These are phyloP conservation scores for Cystobasidium onofrii DNA, from an alignment of 768 basidiomycete genomes.

Conservation along the genomic window DNA sequence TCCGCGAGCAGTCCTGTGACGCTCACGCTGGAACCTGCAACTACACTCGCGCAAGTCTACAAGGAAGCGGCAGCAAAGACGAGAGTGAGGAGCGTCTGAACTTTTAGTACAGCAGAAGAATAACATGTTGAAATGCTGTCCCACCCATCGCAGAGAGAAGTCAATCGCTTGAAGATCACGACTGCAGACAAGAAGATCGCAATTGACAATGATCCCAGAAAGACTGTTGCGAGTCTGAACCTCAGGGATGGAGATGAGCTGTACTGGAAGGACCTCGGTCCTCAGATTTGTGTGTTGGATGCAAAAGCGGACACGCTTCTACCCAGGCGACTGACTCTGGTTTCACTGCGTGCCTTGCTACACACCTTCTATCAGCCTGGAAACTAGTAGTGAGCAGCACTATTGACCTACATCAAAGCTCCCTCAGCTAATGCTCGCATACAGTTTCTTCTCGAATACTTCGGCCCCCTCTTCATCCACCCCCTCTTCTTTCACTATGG, in stretches of 20 bases:
- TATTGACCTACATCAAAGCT: not conserved
- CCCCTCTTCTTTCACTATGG: slow-evolving; percentile 66
- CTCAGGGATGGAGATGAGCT: slow-evolving; percentile 59
- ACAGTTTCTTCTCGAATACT: slow-evolving; percentile 71
- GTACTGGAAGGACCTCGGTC: slow-evolving; percentile 77
- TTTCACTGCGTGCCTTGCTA: not conserved
- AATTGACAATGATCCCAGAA: slow-evolving; percentile 58
- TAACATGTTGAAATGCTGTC: too few species aligned
- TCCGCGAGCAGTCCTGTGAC: not conserved
- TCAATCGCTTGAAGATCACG: slow-evolving; percentile 42
- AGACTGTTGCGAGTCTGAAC: slow-evolving; percentile 55
- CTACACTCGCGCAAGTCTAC: slow-evolving; percentile 1
- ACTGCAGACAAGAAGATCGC: slow-evolving; percentile 53
- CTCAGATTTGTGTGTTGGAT: slow-evolving; percentile 58
- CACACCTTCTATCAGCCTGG: not conserved
- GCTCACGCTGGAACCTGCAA: not conserved
- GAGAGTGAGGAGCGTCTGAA: not conserved
- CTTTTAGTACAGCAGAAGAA: too few species aligned
- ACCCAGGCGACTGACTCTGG: not conserved
- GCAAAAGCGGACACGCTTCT: too few species aligned
- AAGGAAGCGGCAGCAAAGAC: slow-evolving; percentile 11
- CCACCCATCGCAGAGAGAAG: not conserved
- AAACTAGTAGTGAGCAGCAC: slow-evolving; percentile 52
- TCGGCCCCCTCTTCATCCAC: slow-evolving; percentile 84
- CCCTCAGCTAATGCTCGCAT: not conserved